Evolutionary conservation across 176 grass and related monocot species (phyloP), one percentile per base, ranked within the genome.

Genomic region (Rhynchospora tenuis): DNA sequence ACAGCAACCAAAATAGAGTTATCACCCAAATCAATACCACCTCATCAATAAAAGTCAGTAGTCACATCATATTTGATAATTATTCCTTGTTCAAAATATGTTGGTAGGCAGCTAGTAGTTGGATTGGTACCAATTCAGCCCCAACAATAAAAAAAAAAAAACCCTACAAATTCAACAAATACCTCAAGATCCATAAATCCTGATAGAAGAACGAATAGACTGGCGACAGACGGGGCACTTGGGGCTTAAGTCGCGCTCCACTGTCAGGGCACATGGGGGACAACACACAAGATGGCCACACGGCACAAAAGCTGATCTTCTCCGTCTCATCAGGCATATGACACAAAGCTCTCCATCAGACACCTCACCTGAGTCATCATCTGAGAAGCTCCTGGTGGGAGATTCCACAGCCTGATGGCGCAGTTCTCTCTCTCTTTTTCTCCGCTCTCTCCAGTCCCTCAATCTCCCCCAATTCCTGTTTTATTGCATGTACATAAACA

Each of bases 251-350:
- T 85, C 73, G 51, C 85, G 80, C 73, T 87, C 89, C 6, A 98
- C 85, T 76, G 56, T 84, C 54, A 89, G 47, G 33, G 92, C 93
- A 17, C 96, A 98, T 1, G 71, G 89, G 64, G 84, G 87, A 58
- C 96, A 98, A 84, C 96, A 98, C 68, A 98, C 91, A 79, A 91
- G 93, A 86, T 98, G 96, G 48, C 96, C 96, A 83, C 96, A 98
- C 52, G 93, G 96, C 89, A 95, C 64, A 89, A 98, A 98, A 79
- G 89, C 96, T 20, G 91, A 90, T 72, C 62, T 91, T 73, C 88
- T 95, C 59, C 83, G 90, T 62, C 69, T 89, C 83, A 87, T 88
- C 82, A 98, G 84, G 77, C 96, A 98, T 60, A 98, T 90, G 72
- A 92, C 96, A 84, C 96, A 98, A 61, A 98, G 72, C 89, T 97